These are phyloP conservation scores for Stephania japonica DNA, from an alignment of 164 flowering plant genomes.

Conservation along the genomic window DNA sequence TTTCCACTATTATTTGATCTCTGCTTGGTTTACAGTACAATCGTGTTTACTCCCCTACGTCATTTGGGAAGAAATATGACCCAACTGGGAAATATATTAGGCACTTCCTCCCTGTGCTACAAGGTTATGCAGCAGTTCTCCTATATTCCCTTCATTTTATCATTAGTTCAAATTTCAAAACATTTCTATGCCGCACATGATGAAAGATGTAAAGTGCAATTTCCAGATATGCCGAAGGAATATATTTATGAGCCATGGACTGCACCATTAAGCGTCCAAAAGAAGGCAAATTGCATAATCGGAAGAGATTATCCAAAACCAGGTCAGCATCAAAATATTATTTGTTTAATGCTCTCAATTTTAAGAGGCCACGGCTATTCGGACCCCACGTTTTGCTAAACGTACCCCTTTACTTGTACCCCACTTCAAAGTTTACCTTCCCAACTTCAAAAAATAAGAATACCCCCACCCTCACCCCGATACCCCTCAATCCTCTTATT, in stretches of 20 bases:
- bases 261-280: conserved; percentile 76
- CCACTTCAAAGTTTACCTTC: too few relatives aligned
- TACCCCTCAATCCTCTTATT: too few relatives aligned
- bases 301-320: conserved; percentile 93
- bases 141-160: neutral
- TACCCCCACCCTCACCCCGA: too few relatives aligned
- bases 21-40: conserved; percentile 53
- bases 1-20: neutral
- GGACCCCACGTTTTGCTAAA: too few relatives aligned
- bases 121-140: conserved; percentile 42
- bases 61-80: conserved; percentile 94
- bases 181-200: neutral
- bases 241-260: conserved; percentile 98
- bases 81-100: conserved; percentile 69
- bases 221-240: conserved; percentile 85
- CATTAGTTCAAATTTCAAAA: neutral
- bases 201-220: conserved; percentile 5
- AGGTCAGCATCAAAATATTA: conserved; percentile 33
- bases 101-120: conserved; percentile 77
- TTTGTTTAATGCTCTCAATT: neutral
- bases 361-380: too few relatives aligned
- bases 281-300: conserved; percentile 77
- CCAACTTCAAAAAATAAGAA: too few relatives aligned
- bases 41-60: conserved; percentile 80
- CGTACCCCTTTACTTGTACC: too few relatives aligned